Base-by-base conservation (phyloP, 2,329 filamentous ascomycete species). In the Reticulascus tulasneorum region DNA sequence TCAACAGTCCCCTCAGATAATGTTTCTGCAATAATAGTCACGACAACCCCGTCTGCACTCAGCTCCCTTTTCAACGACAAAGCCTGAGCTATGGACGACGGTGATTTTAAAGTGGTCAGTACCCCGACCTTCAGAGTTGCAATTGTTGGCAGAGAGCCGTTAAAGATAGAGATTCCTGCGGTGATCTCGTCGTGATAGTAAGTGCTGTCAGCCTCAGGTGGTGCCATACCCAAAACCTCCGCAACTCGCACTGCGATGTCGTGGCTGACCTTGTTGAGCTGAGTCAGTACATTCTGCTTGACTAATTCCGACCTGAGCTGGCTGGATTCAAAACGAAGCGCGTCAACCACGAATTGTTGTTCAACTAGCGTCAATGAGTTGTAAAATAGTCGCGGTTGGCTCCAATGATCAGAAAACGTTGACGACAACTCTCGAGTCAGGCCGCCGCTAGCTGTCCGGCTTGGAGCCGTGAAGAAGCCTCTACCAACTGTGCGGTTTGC, bases 151-250 rank as follows among this genome's bases (percentile, higher is more conserved):
- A 87, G 67, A 5, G 69, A 69, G 28, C 62, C 59, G 30, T 71
- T 72, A 37, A 82, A 79, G 23, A 79, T 74, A 35, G 76, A 75
- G 25, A 87, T 64, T 16, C 71, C 71, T 5, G 58, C 61, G 1
- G 83, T 87, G 7, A 60, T 77, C 61, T 86, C 86, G 57, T 77
- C 60, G 55, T 86, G 78, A 61, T 87, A 88, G 62, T 71, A 87
- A 0, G 61, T 79, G 2, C 65, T 47, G 45, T 87, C 81, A 0
- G 80, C 69, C 0, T 60, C 60, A 0, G 82, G 82, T 0, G 72
- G 73, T 0, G 65, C 55, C 33, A 84, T 47, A 17, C 75, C 79
- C n/a, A 87, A 59, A 1, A 73, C 80, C 2, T 59, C 49, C 8
- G 79, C 81, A 0, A 87, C 82, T 10, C 82, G 78, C 3, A 59